Percentiles rank a stretch among this genome's conserved stretches.
These are phyloP conservation scores for Candida ovalis DNA, from an alignment of 805 yeast genomes.

Conservation along the genomic window DNA sequence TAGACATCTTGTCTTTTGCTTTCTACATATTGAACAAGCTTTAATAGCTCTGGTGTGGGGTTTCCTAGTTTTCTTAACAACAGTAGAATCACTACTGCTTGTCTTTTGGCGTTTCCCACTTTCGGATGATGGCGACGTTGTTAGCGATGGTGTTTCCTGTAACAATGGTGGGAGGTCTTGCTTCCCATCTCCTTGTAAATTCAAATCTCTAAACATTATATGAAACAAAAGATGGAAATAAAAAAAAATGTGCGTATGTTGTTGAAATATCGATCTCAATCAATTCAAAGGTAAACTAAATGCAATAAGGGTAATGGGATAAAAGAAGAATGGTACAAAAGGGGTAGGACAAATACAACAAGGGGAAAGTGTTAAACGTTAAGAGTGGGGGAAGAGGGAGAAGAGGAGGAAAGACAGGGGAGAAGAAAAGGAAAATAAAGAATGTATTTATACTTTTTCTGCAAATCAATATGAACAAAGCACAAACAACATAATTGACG, in stretches of 20 bases:
- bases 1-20: conserved; percentile 50
- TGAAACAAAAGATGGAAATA: neutral
- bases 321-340: no score
- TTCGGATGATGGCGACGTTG: neutral
- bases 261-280: no score
- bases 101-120: neutral
- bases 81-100: neutral
- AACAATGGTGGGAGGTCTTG: neutral
- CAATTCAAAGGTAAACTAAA: no score
- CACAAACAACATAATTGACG: no score
- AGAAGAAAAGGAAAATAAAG: no score
- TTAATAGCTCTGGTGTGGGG: conserved; percentile 25
- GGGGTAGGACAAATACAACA: no score
- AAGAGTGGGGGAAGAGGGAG: no score
- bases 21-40: conserved; percentile 32
- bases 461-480: no score
- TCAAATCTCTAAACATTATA: neutral
- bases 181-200: neutral
- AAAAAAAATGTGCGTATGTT: neutral
- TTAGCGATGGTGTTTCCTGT: neutral
- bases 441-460: no score
- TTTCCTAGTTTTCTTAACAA: conserved; percentile 11
- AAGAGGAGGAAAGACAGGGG: no score
- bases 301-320: no score
- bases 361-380: no score